Conservation (phyloP, 1,284 basidiomycete genomes). For the Cutaneotrichosporon dermatis region DNA sequence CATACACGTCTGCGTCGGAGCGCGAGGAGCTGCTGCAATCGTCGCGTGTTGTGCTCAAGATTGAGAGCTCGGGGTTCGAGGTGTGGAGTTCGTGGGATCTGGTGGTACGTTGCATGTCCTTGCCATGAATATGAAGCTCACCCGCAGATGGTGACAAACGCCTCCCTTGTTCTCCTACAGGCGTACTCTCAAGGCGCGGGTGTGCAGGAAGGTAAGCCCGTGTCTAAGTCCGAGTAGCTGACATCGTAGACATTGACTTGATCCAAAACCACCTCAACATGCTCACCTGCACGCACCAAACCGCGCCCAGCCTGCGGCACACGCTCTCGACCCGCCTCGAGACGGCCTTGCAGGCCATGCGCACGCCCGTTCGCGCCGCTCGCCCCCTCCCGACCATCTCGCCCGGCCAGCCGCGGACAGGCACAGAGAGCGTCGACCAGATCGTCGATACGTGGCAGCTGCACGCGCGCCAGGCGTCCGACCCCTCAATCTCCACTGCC, state of each 20-base stretch:
- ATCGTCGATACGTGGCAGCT: constrained; percentile 5
- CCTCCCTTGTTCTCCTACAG: constrained; percentile 18
- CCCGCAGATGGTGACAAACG: constrained; percentile 18
- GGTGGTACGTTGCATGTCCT: constrained; percentile 5
- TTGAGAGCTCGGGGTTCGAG: constrained; percentile 20
- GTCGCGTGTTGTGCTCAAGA: constrained; percentile 21
- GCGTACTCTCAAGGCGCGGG: constrained; percentile 17
- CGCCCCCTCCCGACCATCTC: neutral
- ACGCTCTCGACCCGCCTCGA: constrained; percentile 17
- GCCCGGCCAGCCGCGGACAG: neutral
- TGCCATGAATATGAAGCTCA: neutral
- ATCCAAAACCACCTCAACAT: constrained; percentile 24
- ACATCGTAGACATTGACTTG: constrained; percentile 16
- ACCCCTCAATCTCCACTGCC: no score
- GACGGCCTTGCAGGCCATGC: constrained; percentile 18
- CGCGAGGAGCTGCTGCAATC: constrained; percentile 18
- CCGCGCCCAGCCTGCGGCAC: constrained; percentile 20
- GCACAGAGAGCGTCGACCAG: neutral
- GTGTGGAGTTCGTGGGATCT: constrained; percentile 27
- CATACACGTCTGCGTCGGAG: constrained; percentile 9
- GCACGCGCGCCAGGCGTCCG: neutral
- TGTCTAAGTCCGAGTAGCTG: neutral
- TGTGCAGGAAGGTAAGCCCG: constrained; percentile 8
- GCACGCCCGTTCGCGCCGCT: constrained; percentile 12
- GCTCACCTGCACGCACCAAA: constrained; percentile 19